phyloP scores from a whole-genome alignment of 768 basidiomycete genomes.

The Boletales sp. region DNA sequence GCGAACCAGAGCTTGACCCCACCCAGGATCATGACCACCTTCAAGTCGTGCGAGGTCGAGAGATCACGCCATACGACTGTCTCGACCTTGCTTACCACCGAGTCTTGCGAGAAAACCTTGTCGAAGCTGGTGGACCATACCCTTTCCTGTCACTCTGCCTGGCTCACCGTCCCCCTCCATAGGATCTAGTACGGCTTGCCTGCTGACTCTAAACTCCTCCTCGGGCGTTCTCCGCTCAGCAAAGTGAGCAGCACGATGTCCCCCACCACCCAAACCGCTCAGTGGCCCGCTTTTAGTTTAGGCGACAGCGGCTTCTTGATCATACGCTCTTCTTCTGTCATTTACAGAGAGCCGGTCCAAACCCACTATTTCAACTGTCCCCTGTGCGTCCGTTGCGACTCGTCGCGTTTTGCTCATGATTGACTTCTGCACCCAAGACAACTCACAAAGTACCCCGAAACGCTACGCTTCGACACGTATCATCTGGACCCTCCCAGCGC shows the following conservation, averaged over 20 bases:
- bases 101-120: conserved; percentile 63
- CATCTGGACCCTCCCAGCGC: conserved; percentile 38
- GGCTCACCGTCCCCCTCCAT: not conserved
- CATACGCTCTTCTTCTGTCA: conserved; percentile 61
- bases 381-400: conserved; percentile 17
- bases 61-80: conserved; percentile 65
- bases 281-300: conserved; percentile 40
- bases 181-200: conserved; percentile 86
- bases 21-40: conserved; percentile 67
- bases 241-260: conserved; percentile 48
- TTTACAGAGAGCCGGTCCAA: conserved; percentile 40
- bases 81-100: conserved; percentile 69
- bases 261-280: not conserved
- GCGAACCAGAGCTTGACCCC: conserved; percentile 80
- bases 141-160: conserved; percentile 13
- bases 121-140: conserved; percentile 42
- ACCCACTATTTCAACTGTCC: conserved; percentile 35
- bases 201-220: conserved; percentile 69
- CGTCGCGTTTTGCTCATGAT: not conserved
- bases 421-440: conserved; percentile 20
- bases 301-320: conserved; percentile 79
- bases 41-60: conserved; percentile 64
- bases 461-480: conserved; percentile 3
- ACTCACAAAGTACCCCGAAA: conserved; percentile 34
- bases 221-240: conserved; percentile 73